Evolutionary conservation across 2,329 filamentous ascomycete genomes (phyloP).

Genomic region (Aspergillus felis): DNA sequence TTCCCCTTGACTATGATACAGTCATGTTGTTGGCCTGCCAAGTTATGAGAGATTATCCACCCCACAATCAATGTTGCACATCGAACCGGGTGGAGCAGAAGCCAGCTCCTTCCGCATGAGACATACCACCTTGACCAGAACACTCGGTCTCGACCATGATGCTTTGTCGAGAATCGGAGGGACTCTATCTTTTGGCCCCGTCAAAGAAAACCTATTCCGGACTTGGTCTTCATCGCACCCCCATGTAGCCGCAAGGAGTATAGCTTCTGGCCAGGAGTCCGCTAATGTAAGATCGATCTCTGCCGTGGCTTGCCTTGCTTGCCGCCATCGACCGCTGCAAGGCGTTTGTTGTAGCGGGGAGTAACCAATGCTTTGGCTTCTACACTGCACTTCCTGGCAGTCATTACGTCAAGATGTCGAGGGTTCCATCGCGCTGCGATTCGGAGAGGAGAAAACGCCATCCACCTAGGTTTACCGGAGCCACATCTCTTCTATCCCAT

Average conservation of each 20-base stretch:
- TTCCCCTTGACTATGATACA: conserved; percentile 2
- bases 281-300: neutral
- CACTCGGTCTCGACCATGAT: neutral
- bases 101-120: conserved; percentile 5
- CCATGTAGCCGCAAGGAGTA: neutral
- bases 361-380: neutral
- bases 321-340: neutral
- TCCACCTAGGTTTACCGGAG: conserved; percentile 15
- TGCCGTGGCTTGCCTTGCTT: neutral
- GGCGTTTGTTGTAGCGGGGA: conserved; percentile 8
- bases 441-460: conserved; percentile 1
- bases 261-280: neutral
- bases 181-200: neutral
- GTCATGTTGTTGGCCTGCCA: conserved; percentile 7
- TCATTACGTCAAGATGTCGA: conserved; percentile 2
- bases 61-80: conserved; percentile 15
- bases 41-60: conserved; percentile 4
- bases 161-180: neutral
- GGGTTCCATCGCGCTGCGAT: neutral
- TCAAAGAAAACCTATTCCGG: neutral
- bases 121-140: conserved; percentile 14
- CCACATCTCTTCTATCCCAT: conserved; percentile 33
- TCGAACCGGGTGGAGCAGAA: neutral
- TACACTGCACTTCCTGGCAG: neutral
- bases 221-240: neutral